Evolutionary conservation across 805 yeast genomes (phyloP).

Genomic region (Wickerhamiella domercqiae): DNA sequence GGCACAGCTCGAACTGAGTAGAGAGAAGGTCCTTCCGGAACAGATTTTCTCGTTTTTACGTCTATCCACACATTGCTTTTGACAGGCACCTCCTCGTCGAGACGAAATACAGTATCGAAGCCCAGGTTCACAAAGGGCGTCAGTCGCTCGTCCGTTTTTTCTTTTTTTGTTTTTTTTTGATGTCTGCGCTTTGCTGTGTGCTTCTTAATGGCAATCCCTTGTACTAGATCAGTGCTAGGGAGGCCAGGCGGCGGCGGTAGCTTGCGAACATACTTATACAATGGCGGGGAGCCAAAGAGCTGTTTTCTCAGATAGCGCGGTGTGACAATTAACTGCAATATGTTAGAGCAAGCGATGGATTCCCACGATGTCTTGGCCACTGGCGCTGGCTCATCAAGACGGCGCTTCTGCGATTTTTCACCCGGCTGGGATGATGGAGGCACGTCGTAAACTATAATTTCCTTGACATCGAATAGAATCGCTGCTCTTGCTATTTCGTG

Average conservation of each 20-base stretch:
- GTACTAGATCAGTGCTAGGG: constrained; percentile 36
- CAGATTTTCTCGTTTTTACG: constrained; percentile 41
- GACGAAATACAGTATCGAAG: constrained; percentile 38
- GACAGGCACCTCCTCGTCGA: constrained; percentile 47
- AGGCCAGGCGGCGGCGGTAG: constrained; percentile 58
- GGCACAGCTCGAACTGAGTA: constrained; percentile 58
- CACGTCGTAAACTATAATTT: constrained; percentile 54
- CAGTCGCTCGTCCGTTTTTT: constrained; percentile 34
- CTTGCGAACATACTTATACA: constrained; percentile 45
- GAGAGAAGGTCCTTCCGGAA: no score
- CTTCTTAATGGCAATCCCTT: constrained; percentile 49
- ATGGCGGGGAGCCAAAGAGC: constrained; percentile 29
- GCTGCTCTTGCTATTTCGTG: constrained; percentile 72
- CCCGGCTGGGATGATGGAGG: constrained; percentile 19
- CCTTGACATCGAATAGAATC: constrained; percentile 53
- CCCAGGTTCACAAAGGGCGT: constrained; percentile 76
- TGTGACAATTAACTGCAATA: constrained; percentile 68
- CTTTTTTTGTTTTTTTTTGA: constrained; percentile 34
- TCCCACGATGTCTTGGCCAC: constrained; percentile 18
- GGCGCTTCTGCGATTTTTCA: constrained; percentile 22
- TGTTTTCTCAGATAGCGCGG: constrained; percentile 65
- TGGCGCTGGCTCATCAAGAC: constrained; percentile 14
- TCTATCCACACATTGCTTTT: constrained; percentile 76
- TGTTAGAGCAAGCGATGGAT: constrained; percentile 29
- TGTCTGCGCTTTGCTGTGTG: constrained; percentile 28